Conservation (phyloP, 2,329 filamentous ascomycete genomes). For the Trichoderma brevicompactum region DNA sequence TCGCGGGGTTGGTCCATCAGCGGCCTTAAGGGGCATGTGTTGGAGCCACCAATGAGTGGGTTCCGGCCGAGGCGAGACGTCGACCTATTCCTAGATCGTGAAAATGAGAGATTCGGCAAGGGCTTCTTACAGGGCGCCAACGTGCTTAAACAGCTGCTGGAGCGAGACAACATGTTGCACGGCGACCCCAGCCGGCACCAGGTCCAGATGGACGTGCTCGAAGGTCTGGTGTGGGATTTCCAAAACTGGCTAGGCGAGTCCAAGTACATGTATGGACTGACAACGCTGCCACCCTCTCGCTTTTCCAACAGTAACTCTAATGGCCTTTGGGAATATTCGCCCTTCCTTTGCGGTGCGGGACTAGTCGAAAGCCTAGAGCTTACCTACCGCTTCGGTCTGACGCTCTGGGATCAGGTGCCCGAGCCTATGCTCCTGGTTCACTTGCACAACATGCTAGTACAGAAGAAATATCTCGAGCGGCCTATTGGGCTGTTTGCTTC, state of each 20-base stretch:
- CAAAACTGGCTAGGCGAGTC: constrained; percentile 31
- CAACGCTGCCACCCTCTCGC: constrained; percentile 46
- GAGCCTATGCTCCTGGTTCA: constrained; percentile 49
- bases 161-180: constrained; percentile 6
- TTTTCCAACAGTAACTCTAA: constrained; percentile 49
- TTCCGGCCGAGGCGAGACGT: constrained; percentile 49
- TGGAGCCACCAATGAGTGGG: constrained; percentile 40
- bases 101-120: constrained; percentile 35
- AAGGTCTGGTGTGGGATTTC: constrained; percentile 29
- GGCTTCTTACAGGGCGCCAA: constrained; percentile 29
- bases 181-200: not conserved
- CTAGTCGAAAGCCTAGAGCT: constrained; percentile 50
- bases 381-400: constrained; percentile 42
- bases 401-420: constrained; percentile 46
- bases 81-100: constrained; percentile 49
- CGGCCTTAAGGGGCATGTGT: constrained; percentile 42
- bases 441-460: constrained; percentile 53
- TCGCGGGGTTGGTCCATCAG: constrained; percentile 50
- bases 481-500: constrained; percentile 42
- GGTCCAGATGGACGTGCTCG: constrained; percentile 12
- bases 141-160: constrained; percentile 10
- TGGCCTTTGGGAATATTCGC: constrained; percentile 54
- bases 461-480: constrained; percentile 45
- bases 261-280: constrained; percentile 30
- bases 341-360: constrained; percentile 53